Conservation (phyloP, 805 yeast species). For the Suhomyces sp. region DNA sequence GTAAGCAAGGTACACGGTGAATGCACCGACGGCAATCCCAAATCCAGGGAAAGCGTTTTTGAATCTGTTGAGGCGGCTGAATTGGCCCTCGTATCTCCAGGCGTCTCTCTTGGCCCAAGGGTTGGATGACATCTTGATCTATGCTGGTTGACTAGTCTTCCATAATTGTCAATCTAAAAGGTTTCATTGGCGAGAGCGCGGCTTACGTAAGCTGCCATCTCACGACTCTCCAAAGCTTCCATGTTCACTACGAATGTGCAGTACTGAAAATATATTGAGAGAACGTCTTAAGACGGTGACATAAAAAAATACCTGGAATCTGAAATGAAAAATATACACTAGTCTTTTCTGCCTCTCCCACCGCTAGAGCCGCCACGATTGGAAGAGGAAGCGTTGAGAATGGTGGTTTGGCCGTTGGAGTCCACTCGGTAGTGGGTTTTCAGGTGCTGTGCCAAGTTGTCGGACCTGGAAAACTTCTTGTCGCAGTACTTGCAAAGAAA, state of each 20-base stretch:
- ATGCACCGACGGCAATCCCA: slow-evolving; percentile 74
- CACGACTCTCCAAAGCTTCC: not conserved
- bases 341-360: not conserved
- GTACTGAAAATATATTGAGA: not conserved
- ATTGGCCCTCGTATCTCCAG: slow-evolving; percentile 86
- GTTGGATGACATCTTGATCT: slow-evolving; percentile 41
- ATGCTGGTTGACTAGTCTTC: slow-evolving; percentile 19
- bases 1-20: slow-evolving; percentile 59
- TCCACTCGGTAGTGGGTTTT: slow-evolving; percentile 31
- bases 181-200: slow-evolving; percentile 5
- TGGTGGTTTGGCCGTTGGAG: slow-evolving; percentile 8
- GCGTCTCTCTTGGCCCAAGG: slow-evolving; percentile 64
- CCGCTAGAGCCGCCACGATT: not conserved
- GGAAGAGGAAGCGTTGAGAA: slow-evolving; percentile 5
- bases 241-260: not conserved
- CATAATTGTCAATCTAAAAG: not conserved
- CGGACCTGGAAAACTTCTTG: slow-evolving; percentile 41
- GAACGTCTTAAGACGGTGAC: not conserved
- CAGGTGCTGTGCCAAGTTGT: slow-evolving; percentile 44
- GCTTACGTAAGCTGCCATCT: slow-evolving; percentile 1
- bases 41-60: slow-evolving; percentile 77
- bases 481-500: slow-evolving; percentile 45
- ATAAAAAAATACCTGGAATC: not conserved
- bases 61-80: slow-evolving; percentile 66
- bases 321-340: not conserved